These are phyloP conservation scores for Thelonectria blattea DNA, from an alignment of 2,329 filamentous ascomycete species.

Conservation along the genomic window DNA sequence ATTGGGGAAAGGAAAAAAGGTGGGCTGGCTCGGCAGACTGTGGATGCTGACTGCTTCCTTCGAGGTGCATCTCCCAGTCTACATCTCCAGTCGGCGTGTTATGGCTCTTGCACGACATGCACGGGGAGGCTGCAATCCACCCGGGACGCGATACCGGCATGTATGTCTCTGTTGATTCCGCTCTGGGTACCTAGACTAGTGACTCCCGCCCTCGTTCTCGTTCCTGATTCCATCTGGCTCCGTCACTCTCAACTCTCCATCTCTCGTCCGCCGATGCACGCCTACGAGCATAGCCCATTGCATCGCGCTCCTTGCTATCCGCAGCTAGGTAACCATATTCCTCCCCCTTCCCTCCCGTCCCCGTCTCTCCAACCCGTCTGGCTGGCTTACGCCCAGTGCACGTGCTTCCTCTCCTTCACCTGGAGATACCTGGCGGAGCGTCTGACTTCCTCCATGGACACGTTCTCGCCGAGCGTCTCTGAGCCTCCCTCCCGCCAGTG, in stretches of 20 bases:
- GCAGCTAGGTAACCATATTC: not conserved
- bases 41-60: no score
- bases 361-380: not conserved
- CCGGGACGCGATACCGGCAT: not conserved
- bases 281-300: not conserved
- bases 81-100: not conserved
- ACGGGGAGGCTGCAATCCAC: not conserved
- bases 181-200: not conserved
- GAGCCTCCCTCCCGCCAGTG: slow-evolving; percentile 36
- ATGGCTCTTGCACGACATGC: no score
- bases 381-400: slow-evolving; percentile 29
- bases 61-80: no score
- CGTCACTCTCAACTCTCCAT: not conserved
- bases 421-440: slow-evolving; percentile 29
- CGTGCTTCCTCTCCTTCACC: slow-evolving; percentile 33
- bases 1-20: not conserved
- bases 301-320: not conserved
- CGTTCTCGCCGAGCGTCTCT: slow-evolving; percentile 32
- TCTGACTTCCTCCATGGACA: slow-evolving; percentile 33
- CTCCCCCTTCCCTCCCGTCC: no score
- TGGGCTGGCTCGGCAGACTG: slow-evolving; percentile 9
- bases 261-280: not conserved
- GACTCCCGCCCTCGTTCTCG: not conserved
- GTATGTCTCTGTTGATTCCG: not conserved
- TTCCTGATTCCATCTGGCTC: not conserved